Evolutionary conservation across 257 asterid species (phyloP), one percentile per base, ranked within the genome.

Genomic region (Petunia secreta): DNA sequence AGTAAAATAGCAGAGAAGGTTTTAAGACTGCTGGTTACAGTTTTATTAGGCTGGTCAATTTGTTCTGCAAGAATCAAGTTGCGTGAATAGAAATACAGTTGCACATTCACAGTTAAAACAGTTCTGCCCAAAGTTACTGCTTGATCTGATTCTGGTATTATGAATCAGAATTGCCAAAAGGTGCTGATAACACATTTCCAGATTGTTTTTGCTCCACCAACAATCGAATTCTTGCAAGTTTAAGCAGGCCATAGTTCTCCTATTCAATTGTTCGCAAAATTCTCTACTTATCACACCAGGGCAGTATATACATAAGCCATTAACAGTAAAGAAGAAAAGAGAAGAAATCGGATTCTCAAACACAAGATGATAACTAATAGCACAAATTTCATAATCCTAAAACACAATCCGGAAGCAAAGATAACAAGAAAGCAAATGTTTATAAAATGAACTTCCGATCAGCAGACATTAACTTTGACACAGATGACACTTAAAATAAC

Each of bases 391-490:
- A 74, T 80, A n/a, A n/a, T n/a, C n/a, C 67, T 75, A 79, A 75
- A 74, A 71, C 66, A 55, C 75, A 63, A 58, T 52, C 69, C 80
- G 46, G 55, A 64, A 57, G 53, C 80, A 82, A 50, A 80, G 71
- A 63, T 36, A 8, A 63, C 44, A 46, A 82, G 43, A 52, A 57
- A 50, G 48, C 52, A 84, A 71, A 80, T 54, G 83, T 68, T 75
- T 81, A 82, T 75, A 62, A 82, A 69, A 79, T 13, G 75, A 73
- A 85, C 54, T 75, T 80, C 81, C 75, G 77, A 71, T 74, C 84
- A 59, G 80, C 86, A 84, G 75, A 80, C 85, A 87, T 79, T 75
- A 75, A 83, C 85, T 80, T 69, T 39, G 75, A 73, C 65, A 80
- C 25, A 48, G 62, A 50, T 73, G 77, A 50, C 62, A 73, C 11